phyloP scores from a whole-genome alignment of 768 basidiomycete genomes.

The Russula virescens region DNA sequence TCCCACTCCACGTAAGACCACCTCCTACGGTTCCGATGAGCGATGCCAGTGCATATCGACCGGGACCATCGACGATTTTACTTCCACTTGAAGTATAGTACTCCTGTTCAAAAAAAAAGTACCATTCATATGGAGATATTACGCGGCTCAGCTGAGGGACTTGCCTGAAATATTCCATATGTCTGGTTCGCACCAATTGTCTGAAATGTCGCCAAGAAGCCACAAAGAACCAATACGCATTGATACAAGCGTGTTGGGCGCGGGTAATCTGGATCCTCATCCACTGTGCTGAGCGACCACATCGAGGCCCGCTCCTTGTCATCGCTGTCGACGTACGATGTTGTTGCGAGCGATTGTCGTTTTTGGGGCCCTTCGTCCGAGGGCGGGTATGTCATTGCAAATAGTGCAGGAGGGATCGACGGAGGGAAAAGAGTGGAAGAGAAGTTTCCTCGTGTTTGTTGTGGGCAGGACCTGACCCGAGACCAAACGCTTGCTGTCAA shows the following conservation, averaged over 20 bases:
- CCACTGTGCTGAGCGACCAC: slow-evolving; percentile 1
- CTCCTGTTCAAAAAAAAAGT: slow-evolving; percentile 30
- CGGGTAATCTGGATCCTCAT: not conserved
- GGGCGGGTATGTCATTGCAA: not conserved
- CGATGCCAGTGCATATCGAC: slow-evolving; percentile 38
- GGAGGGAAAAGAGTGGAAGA: not conserved
- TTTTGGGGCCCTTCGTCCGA: not conserved
- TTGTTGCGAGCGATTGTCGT: not conserved
- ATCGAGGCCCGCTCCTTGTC: not conserved
- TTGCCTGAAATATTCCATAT: slow-evolving; percentile 41
- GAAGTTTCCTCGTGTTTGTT: not conserved
- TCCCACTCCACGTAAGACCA: slow-evolving; percentile 43
- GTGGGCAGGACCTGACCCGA: not conserved
- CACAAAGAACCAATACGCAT: slow-evolving; percentile 34
- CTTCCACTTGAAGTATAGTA: slow-evolving; percentile 38
- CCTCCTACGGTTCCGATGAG: slow-evolving; percentile 41
- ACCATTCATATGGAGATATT: not conserved
- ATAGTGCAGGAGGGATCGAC: not conserved
- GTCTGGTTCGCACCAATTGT: slow-evolving; percentile 41
- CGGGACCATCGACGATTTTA: slow-evolving; percentile 33
- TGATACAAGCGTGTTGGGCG: slow-evolving; percentile 35
- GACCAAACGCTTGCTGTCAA: not conserved
- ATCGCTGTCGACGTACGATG: not conserved
- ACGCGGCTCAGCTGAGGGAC: not conserved
- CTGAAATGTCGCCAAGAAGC: slow-evolving; percentile 43